Evolutionary conservation across 768 basidiomycete species (phyloP).

Genomic region (Suillus subluteus): DNA sequence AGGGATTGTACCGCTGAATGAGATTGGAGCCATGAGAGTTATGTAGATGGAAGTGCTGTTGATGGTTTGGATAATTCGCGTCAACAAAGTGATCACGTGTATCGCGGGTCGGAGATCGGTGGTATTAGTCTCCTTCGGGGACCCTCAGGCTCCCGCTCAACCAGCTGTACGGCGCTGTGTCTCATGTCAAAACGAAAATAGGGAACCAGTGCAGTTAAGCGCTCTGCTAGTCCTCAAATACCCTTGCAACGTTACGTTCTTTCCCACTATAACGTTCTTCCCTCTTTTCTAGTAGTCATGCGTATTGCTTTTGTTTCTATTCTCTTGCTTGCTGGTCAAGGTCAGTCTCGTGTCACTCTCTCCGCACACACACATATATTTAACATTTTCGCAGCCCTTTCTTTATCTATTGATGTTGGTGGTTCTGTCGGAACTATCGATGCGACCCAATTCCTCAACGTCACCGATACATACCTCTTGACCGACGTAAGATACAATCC

Average conservation of each 20-base stretch:
- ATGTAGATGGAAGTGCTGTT: slow-evolving; percentile 7
- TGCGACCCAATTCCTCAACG: slow-evolving; percentile 48
- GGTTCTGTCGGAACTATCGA: slow-evolving; percentile 38
- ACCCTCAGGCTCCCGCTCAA: too few species aligned
- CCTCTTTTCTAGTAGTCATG: slow-evolving; percentile 26
- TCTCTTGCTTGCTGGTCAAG: slow-evolving; percentile 60
- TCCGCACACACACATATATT: not conserved
- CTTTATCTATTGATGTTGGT: slow-evolving; percentile 54
- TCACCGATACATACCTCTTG: slow-evolving; percentile 36
- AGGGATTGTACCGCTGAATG: slow-evolving; percentile 56
- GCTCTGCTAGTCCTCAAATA: not conserved
- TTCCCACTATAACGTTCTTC: too few species aligned
- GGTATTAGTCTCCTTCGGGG: not conserved
- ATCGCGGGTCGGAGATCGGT: not conserved
- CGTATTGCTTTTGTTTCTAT: slow-evolving; percentile 32
- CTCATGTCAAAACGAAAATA: slow-evolving; percentile 1
- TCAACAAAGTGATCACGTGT: slow-evolving; percentile 17
- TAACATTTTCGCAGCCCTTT: slow-evolving; percentile 33
- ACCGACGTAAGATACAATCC: slow-evolving; percentile 30
- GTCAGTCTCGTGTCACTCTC: slow-evolving; percentile 36
- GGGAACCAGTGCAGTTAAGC: not conserved
- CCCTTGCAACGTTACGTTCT: too few species aligned
- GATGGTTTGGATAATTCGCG: slow-evolving; percentile 15
- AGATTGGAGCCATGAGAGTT: slow-evolving; percentile 43
- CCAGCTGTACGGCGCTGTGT: not conserved